phyloP scores from a whole-genome alignment of 2,329 filamentous ascomycete genomes.

The Lecanicillium sp. region DNA sequence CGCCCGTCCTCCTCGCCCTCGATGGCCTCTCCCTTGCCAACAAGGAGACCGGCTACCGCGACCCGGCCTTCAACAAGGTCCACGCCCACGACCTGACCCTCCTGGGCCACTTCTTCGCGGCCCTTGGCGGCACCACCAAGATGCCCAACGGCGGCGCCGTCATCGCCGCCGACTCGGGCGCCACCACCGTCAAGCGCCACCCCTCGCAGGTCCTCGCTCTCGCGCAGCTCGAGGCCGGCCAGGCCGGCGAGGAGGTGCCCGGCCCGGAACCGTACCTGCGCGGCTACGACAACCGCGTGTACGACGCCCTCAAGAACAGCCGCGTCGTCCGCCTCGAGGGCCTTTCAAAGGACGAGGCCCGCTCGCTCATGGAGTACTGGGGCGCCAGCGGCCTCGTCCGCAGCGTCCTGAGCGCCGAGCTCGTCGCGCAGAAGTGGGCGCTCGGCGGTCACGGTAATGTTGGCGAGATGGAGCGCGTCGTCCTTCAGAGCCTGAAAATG shows the following conservation, averaged over 20 bases:
- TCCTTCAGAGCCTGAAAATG: conserved; percentile 43
- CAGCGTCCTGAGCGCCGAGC: conserved; percentile 60
- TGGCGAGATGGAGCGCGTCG: conserved; percentile 74
- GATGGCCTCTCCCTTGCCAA: conserved; percentile 82
- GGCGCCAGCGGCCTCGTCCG: conserved; percentile 77
- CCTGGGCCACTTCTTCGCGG: conserved; percentile 66
- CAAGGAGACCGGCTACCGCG: conserved; percentile 69
- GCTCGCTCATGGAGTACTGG: conserved; percentile 87
- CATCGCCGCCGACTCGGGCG: conserved; percentile 66
- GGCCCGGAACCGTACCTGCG: conserved; percentile 47
- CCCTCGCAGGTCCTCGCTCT: conserved; percentile 65
- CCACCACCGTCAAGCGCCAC: conserved; percentile 56
- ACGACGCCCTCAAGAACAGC: conserved; percentile 45
- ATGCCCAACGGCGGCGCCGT: conserved; percentile 72
- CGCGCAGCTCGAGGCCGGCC: conserved; percentile 44
- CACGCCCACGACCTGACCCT: conserved; percentile 82
- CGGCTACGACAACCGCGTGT: conserved; percentile 52
- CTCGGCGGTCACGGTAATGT: conserved; percentile 74
- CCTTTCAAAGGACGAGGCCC: conserved; percentile 67
- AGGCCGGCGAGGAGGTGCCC: conserved; percentile 32
- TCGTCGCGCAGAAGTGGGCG: conserved; percentile 77
- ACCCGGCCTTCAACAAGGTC: conserved; percentile 62
- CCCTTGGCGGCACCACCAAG: conserved; percentile 54
- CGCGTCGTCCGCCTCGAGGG: conserved; percentile 56
- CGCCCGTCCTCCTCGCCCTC: conserved; percentile 64